Base-by-base conservation (phyloP, 495 filamentous ascomycete species). In the Thermochaetoides thermophila region DNA sequence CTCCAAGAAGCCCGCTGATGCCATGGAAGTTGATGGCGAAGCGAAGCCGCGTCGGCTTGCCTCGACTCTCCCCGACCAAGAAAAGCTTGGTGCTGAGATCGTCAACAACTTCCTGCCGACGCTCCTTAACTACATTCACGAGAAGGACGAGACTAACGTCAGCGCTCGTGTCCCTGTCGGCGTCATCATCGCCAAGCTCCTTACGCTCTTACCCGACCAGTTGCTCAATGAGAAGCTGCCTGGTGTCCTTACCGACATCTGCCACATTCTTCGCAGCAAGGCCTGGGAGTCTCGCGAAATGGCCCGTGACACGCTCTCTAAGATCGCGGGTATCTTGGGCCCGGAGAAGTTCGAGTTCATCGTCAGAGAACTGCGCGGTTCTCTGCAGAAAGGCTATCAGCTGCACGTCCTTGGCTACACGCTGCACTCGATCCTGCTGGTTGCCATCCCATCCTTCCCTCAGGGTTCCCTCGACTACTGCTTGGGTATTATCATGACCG, bases 381-480 rank as follows among this genome's bases (percentile, higher is more conserved):
- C 87, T 17, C 69, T 99, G 5, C 68, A 69, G 17, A 66, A 73
- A 42, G 89, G 89, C 5, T 89, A 86, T 45, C 91, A 99, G 50
- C 74, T 95, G 14, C 89, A 99, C 53, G 84, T 99, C 14, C 64
- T 96, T 16, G 95, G 86, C 1, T 96, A 81, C 47, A 96, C 89
- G 0, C 70, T 96, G 42, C 89, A 99, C 54, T 86, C 84, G 1
- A 81, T 99, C 30, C 63, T 99, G 11, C 72, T 94, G 7, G 63
- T 69, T 5, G 73, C 73, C 11, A 76, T 75, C 11, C 74, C 81
- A n/a, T 59, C 68, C 1, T 84, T 84, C 49, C 61, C 71, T 20
- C 76, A 82, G 8, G 89, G 89, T 12, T 82, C 83, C 38, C 58
- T 96, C 26, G 84, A 99, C 43, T 86, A 94, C 45, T 96, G 86